Percentiles rank a stretch among this genome's conserved stretches.
phyloP scores from a whole-genome alignment of 208 protist species.

The Giardia duodenalis region DNA sequence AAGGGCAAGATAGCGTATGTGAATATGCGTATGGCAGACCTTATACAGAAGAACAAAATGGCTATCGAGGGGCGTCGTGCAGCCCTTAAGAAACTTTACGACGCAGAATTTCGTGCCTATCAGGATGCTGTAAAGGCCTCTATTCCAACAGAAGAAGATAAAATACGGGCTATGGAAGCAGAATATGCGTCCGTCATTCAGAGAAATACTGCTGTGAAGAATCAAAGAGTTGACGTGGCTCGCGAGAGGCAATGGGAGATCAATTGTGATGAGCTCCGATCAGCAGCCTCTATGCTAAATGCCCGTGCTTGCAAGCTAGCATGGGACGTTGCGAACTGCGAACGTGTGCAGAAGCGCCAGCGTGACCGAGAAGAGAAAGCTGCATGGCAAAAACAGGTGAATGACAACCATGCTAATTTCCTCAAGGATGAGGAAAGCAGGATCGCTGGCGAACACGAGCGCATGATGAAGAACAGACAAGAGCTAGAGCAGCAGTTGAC shows the following conservation, averaged over 20 bases:
- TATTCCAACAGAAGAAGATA: not conserved
- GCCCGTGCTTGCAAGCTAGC: not conserved
- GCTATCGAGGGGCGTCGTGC: not conserved
- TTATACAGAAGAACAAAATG: slow-evolving; percentile 5
- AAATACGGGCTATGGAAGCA: not conserved
- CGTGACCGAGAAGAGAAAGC: not conserved
- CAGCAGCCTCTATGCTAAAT: not conserved
- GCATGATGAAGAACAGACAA: not conserved
- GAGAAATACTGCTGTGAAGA: not conserved
- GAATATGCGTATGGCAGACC: not conserved
- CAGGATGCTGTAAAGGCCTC: not conserved
- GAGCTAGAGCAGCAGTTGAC: not conserved
- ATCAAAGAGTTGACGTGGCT: not conserved
- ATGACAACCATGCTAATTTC: not conserved
- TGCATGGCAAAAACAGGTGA: not conserved
- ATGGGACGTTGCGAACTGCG: slow-evolving; percentile 2
- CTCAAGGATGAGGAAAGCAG: not conserved
- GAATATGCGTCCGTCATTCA: not conserved
- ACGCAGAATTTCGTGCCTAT: not conserved
- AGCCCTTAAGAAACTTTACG: not conserved
- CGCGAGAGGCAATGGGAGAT: slow-evolving; percentile 1
- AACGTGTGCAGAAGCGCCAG: not conserved
- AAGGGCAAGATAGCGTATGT: not conserved
- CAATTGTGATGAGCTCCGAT: slow-evolving; percentile 14
- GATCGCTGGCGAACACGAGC: not conserved